Base-by-base conservation (phyloP, 1,139 yeast species). In the Scheffersomyces cryptocercus region DNA sequence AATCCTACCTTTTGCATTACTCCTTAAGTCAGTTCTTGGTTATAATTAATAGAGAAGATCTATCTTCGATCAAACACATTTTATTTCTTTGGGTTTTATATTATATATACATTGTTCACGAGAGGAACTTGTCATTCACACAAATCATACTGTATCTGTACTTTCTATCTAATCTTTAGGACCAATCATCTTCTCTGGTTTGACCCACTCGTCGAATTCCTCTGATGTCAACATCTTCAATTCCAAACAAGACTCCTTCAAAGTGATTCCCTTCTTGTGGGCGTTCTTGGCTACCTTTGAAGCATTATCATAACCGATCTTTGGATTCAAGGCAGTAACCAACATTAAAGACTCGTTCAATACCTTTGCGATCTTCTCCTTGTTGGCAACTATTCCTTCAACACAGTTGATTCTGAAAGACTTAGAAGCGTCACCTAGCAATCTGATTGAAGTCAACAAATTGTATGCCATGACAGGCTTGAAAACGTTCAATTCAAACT, bases 231-330 rank as follows among this genome's bases (percentile, higher is more conserved):
- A 53, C 49, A 54, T 48, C 14, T 46, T 46, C 49, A 55, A 52
- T 36, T 55, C 59, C 51, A 55, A 51, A 28, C 58, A 54, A 13
- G 51, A 46, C 34, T 55, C 50, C 51, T 53, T 55, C 54, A 55
- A 52, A n/a, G 59, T 55, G 40, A 55, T 46, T 8, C 59, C 59
- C 53, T 55, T 55, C 51, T 55, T 55, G 52, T 55, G 59, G 11
- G 59, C 59, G 38, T 55, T 55, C 52, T 55, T 55, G 35, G 59
- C 59, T 14, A 52, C 53, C 55, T 55, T 55, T 37, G 58, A 54
- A 10, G 59, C 59, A 39, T 53, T 54, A 37, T 55, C 59, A 49
- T 55, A 55, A 28, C 59, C 59, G 28, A 55, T 55, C 55, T 54
- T 54, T 13, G 59, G 59, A 51, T 55, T 55, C 45, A 55, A 52